These are phyloP conservation scores for Orbilia brochopaga DNA, from an alignment of 2,329 filamentous ascomycete genomes.

Conservation along the genomic window DNA sequence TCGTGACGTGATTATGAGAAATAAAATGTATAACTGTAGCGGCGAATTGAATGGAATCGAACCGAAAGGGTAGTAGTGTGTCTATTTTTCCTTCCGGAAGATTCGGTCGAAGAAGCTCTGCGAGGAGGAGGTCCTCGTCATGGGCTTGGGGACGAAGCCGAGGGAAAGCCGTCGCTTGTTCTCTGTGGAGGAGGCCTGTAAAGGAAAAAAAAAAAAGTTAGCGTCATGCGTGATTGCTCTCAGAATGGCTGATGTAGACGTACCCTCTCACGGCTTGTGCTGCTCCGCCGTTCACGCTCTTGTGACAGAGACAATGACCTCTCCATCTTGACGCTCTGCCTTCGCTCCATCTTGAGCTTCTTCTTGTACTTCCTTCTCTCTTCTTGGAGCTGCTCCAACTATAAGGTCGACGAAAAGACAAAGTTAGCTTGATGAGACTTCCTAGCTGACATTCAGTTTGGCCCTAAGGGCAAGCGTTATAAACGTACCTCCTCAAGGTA, in stretches of 20 bases:
- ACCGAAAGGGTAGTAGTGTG: background rate
- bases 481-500: constrained; percentile 43
- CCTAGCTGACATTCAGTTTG: background rate
- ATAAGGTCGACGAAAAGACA: no score
- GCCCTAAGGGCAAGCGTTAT: background rate
- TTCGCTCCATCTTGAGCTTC: constrained; percentile 33
- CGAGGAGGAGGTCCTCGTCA: constrained; percentile 24
- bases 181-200: constrained; percentile 38
- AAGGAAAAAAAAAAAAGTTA: constrained; percentile 1
- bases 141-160: constrained; percentile 38
- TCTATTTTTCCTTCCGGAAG: constrained; percentile 28
- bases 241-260: background rate
- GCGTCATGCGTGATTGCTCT: background rate
- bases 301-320: constrained; percentile 30
- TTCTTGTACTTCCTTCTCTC: constrained; percentile 42
- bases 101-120: constrained; percentile 38
- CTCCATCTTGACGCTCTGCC: constrained; percentile 41
- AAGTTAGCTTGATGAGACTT: background rate
- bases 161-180: constrained; percentile 39
- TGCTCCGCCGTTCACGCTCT: constrained; percentile 20
- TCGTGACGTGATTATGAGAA: background rate
- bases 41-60: constrained; percentile 8
- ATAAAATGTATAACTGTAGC: constrained; percentile 1
- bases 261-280: constrained; percentile 39
- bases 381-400: constrained; percentile 43